Evolutionary conservation across 805 yeast genomes (phyloP).

Genomic region (Metschnikowia gruessii): DNA sequence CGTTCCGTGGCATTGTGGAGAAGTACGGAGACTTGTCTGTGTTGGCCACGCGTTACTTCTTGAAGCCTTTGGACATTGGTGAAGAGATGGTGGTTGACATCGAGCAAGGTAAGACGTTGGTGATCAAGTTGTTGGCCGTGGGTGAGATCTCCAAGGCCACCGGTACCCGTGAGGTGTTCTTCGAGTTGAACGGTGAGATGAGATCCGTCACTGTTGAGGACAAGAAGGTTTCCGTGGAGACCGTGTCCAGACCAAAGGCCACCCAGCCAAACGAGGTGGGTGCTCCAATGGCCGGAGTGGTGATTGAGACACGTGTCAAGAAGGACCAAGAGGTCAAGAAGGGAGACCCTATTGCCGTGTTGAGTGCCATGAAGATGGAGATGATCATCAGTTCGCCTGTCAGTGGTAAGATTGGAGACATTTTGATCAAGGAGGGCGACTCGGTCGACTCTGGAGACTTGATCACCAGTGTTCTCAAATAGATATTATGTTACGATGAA

Average conservation of each 20-base stretch:
- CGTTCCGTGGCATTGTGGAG: slow-evolving; percentile 67
- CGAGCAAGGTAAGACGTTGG: slow-evolving; percentile 91
- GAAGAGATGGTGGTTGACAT: slow-evolving; percentile 88
- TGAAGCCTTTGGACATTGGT: slow-evolving; percentile 81
- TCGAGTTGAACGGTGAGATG: slow-evolving; percentile 97
- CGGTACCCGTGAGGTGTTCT: slow-evolving; percentile 94
- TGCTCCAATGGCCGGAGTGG: slow-evolving; percentile 99
- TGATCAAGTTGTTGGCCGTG: slow-evolving; percentile 86
- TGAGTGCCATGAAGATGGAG: slow-evolving; percentile 99
- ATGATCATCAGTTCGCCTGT: slow-evolving; percentile 95
- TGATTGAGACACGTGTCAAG: slow-evolving; percentile 90
- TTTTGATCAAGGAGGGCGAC: slow-evolving; percentile 84
- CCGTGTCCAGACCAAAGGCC: slow-evolving; percentile 86
- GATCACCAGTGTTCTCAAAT: slow-evolving; percentile 43
- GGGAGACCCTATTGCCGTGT: slow-evolving; percentile 92
- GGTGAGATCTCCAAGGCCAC: slow-evolving; percentile 83
- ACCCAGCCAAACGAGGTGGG: slow-evolving; percentile 91
- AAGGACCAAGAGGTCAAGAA: slow-evolving; percentile 86
- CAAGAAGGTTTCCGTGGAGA: slow-evolving; percentile 80
- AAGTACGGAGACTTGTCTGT: slow-evolving; percentile 91
- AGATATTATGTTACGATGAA: slow-evolving; percentile 1
- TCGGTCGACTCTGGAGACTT: slow-evolving; percentile 94
- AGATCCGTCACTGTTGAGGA: slow-evolving; percentile 92
- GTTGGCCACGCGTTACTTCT: slow-evolving; percentile 87
- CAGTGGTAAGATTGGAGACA: slow-evolving; percentile 76